Base-by-base conservation (phyloP, 441 rosid species). In the Euphorbia celastroides region DNA sequence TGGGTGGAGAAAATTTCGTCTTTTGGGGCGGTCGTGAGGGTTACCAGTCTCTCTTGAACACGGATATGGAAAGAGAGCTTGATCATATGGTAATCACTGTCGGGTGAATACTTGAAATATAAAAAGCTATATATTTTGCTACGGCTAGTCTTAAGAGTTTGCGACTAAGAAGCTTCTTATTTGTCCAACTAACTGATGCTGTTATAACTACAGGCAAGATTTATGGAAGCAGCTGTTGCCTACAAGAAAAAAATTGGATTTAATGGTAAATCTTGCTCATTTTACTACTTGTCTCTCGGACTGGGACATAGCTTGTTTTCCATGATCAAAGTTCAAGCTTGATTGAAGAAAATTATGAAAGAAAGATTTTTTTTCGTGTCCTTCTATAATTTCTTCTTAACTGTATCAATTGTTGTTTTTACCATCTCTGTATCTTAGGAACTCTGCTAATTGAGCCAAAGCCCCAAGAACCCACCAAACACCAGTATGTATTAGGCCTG, bases 21-120 rank as follows among this genome's bases (percentile, higher is more conserved):
- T 94, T 94, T 72, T 92, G 98, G 99, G 99, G 99, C 59, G 99
- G 99, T 54, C 98, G 98, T 62, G 99, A 94, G 78, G 99, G 99
- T 66, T 94, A 94, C 70, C 99, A 94, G 69, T 69, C 89, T 52
- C 94, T 94, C 41, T 79, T 94, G 81, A 92, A 94, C 81, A 92
- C 99, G 27, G 95, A 94, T 77, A 90, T 94, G 99, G 96, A 75
- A 80, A 86, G 88, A 72, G 99, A 94, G 82, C 93, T 94, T 57
- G 82, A 87, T 75, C 97, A 94, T 79, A 17, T 92, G 84, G 96
- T 87, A 81, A 69, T 52, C 31, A n/a, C 58, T 13, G 9, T n/a
- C 12, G 13, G 7, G 23, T 58, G 4, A 14, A 28, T 57, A 46
- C 41, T 38, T n/a, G n/a, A n/a, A 26, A 55, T 14, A 46, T 41